Evolutionary conservation across 2,329 filamentous ascomycete species (phyloP).

Genomic region (Sporothrix brasiliensis): DNA sequence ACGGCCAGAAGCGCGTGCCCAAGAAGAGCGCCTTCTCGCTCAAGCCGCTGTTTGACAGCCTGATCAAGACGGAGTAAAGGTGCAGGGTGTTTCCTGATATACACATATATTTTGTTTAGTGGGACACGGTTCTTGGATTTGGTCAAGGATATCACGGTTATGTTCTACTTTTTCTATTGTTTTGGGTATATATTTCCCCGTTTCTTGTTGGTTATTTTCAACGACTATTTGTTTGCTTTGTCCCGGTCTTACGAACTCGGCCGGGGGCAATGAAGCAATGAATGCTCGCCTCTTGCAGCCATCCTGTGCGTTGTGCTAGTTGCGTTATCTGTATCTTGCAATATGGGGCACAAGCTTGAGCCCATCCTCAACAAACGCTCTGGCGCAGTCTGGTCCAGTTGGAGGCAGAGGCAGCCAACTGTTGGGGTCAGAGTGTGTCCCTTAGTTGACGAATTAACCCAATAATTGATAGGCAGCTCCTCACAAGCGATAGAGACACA

Average conservation of each 20-base stretch:
- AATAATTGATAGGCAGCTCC: no score
- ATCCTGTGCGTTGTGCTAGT: background rate
- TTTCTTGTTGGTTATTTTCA: conserved; percentile 19
- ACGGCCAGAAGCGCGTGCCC: conserved; percentile 75
- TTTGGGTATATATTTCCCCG: no score
- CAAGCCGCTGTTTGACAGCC: conserved; percentile 68
- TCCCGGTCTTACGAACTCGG: conserved; percentile 11
- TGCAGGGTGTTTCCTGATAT: background rate
- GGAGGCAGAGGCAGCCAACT: no score
- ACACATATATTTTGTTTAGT: background rate
- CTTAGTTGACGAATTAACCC: no score
- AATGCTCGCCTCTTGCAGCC: background rate
- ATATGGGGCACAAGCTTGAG: background rate
- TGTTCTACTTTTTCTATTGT: background rate
- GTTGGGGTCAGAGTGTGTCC: no score
- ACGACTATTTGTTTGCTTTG: conserved; percentile 1
- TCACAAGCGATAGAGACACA: conserved; percentile 3
- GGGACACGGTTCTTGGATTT: conserved; percentile 24
- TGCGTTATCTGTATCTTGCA: background rate
- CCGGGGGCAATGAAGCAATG: conserved; percentile 6
- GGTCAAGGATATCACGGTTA: conserved; percentile 1
- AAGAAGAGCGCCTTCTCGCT: conserved; percentile 82
- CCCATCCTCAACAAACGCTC: background rate
- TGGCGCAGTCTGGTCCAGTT: background rate
- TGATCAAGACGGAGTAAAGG: conserved; percentile 64